Base-by-base conservation (phyloP, 306 rosid genomes). In the Lotus japonicus region DNA sequence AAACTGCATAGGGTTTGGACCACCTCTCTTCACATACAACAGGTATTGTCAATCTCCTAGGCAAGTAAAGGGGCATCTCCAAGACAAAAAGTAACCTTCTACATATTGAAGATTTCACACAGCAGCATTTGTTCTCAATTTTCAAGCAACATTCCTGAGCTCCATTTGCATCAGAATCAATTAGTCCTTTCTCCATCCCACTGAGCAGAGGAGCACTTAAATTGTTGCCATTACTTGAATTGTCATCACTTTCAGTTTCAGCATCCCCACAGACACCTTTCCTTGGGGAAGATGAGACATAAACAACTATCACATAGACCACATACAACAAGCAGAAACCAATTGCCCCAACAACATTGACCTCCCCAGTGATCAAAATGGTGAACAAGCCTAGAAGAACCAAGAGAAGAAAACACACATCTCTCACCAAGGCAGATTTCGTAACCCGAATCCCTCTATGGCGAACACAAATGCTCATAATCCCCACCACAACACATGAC, bases 1-100 rank as follows among this genome's bases (percentile, higher is more conserved):
- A 65, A 78, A 84, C 64, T 39, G 88, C 83, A 72, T 71, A 71
- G 0, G 56, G 21, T 59, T 81, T 81, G 5, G 84, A 81, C 88
- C 88, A 84, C 51, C 42, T 78, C 2, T 75, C 82, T 78, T 84
- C 88, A 64, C 77, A 75, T 53, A 84, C 67, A 71, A 81, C 73
- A 17, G 85, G 88, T 75, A 81, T 84, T 68, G 88, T 84, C 50
- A 81, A 54, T 49, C 82, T 75, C 55, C 88, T 81, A 5, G 88
- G 85, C 52, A 84, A 75, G 66, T 75, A 68, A 64, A 84, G 88
- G 2, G 88, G 88, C 84, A 84, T 71, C 80, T 72, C 74, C 70
- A 84, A 45, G 10, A 72, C 45, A 46, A 1, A 42, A 46, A 75
- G 70, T 43, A 49, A 63, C 35, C 16, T 59, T 21, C 41, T 44